Conservation (phyloP, 2,329 filamentous ascomycete genomes). For the Epichloe gansuensis region DNA sequence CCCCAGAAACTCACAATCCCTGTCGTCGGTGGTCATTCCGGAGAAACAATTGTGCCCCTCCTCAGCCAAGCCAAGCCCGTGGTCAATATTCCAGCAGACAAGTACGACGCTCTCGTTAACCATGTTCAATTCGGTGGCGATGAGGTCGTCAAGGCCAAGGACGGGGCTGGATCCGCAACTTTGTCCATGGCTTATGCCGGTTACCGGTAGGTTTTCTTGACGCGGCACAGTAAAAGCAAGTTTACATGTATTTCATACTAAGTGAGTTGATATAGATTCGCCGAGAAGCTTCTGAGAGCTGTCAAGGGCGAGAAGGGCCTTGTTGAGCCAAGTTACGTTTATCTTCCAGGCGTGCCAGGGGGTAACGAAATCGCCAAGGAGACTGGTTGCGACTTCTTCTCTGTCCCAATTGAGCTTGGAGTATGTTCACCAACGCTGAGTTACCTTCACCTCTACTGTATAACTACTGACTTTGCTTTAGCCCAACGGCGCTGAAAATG, state of each 20-base stretch:
- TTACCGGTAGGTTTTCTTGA: conserved; percentile 52
- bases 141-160: conserved; percentile 91
- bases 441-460: conserved; percentile 4
- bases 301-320: conserved; percentile 81
- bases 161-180: conserved; percentile 78
- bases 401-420: conserved; percentile 87
- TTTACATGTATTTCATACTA: conserved; percentile 4
- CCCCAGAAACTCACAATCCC: conserved; percentile 75
- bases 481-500: conserved; percentile 78
- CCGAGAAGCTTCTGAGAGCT: conserved; percentile 87
- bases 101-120: conserved; percentile 81
- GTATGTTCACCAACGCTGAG: conserved; percentile 42
- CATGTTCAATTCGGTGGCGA: conserved; percentile 98
- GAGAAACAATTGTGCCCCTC: conserved; percentile 93
- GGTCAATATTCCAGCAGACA: conserved; percentile 73
- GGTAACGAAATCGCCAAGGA: conserved; percentile 77
- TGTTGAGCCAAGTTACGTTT: conserved; percentile 89
- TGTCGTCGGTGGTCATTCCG: conserved; percentile 93
- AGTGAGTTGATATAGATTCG: conserved; percentile 48
- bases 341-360: conserved; percentile 78
- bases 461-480: conserved; percentile 27
- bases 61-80: conserved; percentile 81
- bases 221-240: neutral
- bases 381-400: conserved; percentile 86
- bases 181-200: conserved; percentile 94